These are phyloP conservation scores for Lodderomyces parapsilosis DNA, from an alignment of 1,139 yeast genomes.

Conservation along the genomic window DNA sequence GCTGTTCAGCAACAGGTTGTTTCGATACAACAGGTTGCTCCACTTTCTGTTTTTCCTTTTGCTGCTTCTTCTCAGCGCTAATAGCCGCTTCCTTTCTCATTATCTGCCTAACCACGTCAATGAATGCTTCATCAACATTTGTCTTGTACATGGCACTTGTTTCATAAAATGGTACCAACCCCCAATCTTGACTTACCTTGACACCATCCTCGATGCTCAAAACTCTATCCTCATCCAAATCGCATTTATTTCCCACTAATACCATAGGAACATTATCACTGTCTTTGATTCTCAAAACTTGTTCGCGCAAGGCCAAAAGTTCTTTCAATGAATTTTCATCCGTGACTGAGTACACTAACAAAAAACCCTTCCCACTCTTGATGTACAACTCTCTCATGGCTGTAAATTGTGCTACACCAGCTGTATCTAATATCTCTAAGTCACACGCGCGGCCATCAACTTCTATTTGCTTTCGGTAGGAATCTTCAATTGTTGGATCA, in stretches of 20 bases:
- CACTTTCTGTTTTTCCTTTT: slow-evolving; percentile 17
- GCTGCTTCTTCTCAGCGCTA: slow-evolving; percentile 48
- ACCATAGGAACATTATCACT: slow-evolving; percentile 78
- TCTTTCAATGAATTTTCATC: slow-evolving; percentile 84
- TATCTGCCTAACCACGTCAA: slow-evolving; percentile 86
- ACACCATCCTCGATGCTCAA: slow-evolving; percentile 80
- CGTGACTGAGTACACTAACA: slow-evolving; percentile 86
- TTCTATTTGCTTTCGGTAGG: slow-evolving; percentile 88
- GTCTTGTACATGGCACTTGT: slow-evolving; percentile 90
- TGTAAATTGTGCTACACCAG: slow-evolving; percentile 54
- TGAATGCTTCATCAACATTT: slow-evolving; percentile 87
- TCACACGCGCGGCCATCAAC: slow-evolving; percentile 92
- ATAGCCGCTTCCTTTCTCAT: slow-evolving; percentile 68
- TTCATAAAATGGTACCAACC: slow-evolving; percentile 87
- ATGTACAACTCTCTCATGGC: slow-evolving; percentile 73
- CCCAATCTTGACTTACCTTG: slow-evolving; percentile 80
- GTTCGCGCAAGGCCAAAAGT: slow-evolving; percentile 78
- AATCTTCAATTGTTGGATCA: slow-evolving; percentile 58
- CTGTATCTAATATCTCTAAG: slow-evolving; percentile 59
- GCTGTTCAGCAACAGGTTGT: slow-evolving; percentile 3
- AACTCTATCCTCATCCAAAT: slow-evolving; percentile 71
- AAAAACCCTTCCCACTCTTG: slow-evolving; percentile 80
- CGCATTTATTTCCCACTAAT: slow-evolving; percentile 85
- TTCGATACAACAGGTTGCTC: slow-evolving; percentile 7
- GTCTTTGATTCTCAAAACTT: slow-evolving; percentile 86